Evolutionary conservation across 768 basidiomycete genomes (phyloP), one percentile per base, ranked within the genome.

Genomic region (Pleurotus eryngii): DNA sequence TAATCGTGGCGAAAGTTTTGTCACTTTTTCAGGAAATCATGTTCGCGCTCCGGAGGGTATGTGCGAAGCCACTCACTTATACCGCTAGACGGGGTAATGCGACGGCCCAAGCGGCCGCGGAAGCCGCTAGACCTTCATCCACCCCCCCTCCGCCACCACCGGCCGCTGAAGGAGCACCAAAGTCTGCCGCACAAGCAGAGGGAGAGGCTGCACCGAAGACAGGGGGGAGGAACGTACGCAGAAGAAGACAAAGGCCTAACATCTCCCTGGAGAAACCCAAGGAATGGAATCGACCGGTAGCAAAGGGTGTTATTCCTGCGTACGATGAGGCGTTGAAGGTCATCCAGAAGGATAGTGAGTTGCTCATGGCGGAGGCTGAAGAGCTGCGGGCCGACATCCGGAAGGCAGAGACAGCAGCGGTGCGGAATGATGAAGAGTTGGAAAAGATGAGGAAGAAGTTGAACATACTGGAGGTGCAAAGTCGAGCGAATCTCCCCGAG

Each of bases 241-340:
- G 68, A 56, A 62, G 60, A 43, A 43, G 27, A 14, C 63, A 69
- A 35, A 77, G 88, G 17, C 81, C 87, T 3, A 59, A 68, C 12
- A 86, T 87, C 49, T 80, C 79, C 20, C 65, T 78, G 7, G 72
- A 73, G 43, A 72, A 70, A 1, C 86, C 85, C 2, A 76, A 82
- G 20, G 68, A 81, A 69, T 92, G 87, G 87, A 83, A 82, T 48
- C 65, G 81, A 14, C 86, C 90, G 3, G 68, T 92, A 4, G 78
- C 75, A 11, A 68, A 69, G 18, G 87, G 87, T 5, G 79, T 85
- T 6, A 70, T 92, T 24, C 88, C 88, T 2, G 89, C 85, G 3
- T 97, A 93, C 65, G 96, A 98, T 72, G 81, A 89, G 55, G 94
- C 95, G 1, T 72, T 98, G 45, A 76, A 82, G 58, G 76, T 86